Evolutionary conservation across 306 rosid genomes (phyloP), one percentile per base, ranked within the genome.

Genomic region (Trichosanthes cucumerina): DNA sequence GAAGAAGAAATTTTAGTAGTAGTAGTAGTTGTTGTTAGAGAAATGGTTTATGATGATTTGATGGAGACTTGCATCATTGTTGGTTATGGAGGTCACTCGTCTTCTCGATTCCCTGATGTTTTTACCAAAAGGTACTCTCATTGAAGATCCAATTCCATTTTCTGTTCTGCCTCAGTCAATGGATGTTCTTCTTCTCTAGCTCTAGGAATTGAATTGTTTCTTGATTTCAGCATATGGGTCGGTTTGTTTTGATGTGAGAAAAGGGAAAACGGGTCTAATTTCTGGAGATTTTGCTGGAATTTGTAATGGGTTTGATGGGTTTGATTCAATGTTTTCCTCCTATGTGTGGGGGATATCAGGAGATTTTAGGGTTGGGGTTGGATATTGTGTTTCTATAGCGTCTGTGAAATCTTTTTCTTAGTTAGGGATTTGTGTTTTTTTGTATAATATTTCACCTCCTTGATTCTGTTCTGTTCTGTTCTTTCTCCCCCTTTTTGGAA

Each of bases 71-170:
- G 87, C 87, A 77, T 88, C 92, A 39, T 86, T 86, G 77, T 86
- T 81, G 87, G 82, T 80, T 90, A 44, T 83, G 89, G 90, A 74
- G 83, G 74, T 80, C 87, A 86, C 79, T 80, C 83, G 79, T 89
- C 91, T 80, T 81, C 84, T 84, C 87, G 89, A 76, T 89, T 93
- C 87, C 85, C 90, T 69, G 87, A 83, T 83, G 90, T 88, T 78
- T 88, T 79, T 87, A 85, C 93, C 81, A 86, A 88, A 90, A 89
- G 98, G 98, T 90, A 86, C 78, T 69, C 72, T 46, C 84, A 78
- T 88, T 84, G 78, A 86, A 81, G 89, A 86, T 82, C 84, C 85
- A 75, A 79, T 46, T 63, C 76, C 44, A 76, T 71, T 82, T 72
- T 80, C 74, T 78, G 73, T 69, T 68, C 65, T 50, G 74, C 39